A percentile compares a stretch with the other conserved stretches of the same genome.
Conservation (phyloP, 257 asterid species). For the Solanum virginianum region DNA sequence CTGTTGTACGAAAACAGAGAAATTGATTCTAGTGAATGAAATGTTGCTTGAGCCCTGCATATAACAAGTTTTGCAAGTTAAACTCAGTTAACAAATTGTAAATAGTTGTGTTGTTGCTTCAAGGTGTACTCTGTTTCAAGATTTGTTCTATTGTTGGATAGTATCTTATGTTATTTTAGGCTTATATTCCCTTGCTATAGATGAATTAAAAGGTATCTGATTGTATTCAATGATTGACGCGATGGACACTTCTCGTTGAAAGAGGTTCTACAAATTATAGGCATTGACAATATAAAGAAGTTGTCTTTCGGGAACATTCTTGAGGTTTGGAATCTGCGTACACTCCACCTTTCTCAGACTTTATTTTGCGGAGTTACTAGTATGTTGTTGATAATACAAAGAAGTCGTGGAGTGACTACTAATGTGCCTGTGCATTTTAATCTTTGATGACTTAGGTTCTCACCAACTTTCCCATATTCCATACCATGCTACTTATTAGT, state of each 20-base stretch:
- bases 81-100: not conserved
- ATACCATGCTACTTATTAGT: no score
- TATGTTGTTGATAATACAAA: no score
- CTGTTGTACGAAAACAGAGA: not conserved
- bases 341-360: no score
- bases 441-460: no score
- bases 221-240: not conserved
- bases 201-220: not conserved
- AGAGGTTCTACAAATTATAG: not conserved
- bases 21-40: slow-evolving; percentile 3
- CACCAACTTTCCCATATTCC: no score
- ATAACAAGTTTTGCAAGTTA: not conserved
- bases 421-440: no score
- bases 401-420: no score
- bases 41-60: not conserved
- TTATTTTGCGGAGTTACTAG: no score
- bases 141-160: not conserved
- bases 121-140: not conserved
- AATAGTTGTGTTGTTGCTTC: not conserved
- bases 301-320: no score
- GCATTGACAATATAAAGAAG: not conserved
- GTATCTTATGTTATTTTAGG: not conserved
- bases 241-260: no score
- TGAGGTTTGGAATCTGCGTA: no score
- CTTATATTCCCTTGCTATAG: not conserved